Percentiles rank a stretch among this genome's conserved stretches.
Conservation (phyloP, 768 basidiomycete species). For the Phylloporus rhodoxanthus region DNA sequence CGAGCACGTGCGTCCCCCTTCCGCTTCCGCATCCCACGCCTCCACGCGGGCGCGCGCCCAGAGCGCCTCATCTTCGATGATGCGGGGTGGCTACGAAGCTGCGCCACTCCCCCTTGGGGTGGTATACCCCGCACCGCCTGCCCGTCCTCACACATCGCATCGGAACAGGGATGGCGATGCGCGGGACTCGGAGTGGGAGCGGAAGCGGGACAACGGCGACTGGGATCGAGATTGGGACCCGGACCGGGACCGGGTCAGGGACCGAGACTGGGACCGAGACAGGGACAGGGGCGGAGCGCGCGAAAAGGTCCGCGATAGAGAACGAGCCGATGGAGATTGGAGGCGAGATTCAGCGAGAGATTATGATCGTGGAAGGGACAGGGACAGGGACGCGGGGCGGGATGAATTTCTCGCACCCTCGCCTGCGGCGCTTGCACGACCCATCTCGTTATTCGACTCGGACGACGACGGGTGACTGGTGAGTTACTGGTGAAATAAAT, state of each 20-base stretch:
- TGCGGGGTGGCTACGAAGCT: constrained; percentile 14
- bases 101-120: constrained; percentile 25
- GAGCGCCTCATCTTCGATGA: constrained; percentile 10
- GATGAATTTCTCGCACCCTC: constrained; percentile 16
- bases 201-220: constrained; percentile 1
- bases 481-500: neutral
- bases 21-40: neutral
- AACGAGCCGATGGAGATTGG: neutral
- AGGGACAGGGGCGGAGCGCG: neutral
- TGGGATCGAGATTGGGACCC: neutral
- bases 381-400: constrained; percentile 5
- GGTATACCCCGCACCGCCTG: constrained; percentile 24
- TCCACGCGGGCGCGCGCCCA: constrained; percentile 8
- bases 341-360: neutral
- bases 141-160: constrained; percentile 24
- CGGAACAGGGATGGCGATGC: neutral
- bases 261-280: neutral
- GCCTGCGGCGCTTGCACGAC: constrained; percentile 26
- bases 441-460: constrained; percentile 30
- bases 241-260: neutral
- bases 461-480: constrained; percentile 13
- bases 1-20: neutral
- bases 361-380: neutral
- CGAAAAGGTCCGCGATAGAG: neutral
- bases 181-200: neutral